phyloP scores from a whole-genome alignment of 306 rosid genomes.

The Begonia loranthoides region DNA sequence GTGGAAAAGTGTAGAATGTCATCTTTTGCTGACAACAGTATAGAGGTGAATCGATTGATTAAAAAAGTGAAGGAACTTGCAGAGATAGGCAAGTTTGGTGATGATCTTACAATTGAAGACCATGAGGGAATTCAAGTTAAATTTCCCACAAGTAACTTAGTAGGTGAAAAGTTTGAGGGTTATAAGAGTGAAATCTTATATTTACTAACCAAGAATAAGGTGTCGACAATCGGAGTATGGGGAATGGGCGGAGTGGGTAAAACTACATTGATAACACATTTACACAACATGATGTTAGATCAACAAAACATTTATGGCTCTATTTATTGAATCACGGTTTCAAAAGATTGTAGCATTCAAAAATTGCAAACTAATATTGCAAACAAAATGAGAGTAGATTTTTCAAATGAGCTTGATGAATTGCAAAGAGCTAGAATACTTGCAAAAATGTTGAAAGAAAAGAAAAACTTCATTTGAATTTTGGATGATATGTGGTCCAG shows the following conservation, averaged over 20 bases:
- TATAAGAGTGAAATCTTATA: neutral
- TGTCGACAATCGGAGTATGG: slow-evolving; percentile 10
- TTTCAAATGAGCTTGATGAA: neutral
- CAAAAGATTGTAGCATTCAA: slow-evolving; percentile 7
- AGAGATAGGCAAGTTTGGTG: neutral
- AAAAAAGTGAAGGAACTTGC: neutral
- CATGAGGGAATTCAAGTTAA: neutral
- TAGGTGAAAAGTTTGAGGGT: neutral
- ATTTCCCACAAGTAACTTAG: neutral
- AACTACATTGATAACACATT: neutral
- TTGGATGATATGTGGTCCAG: slow-evolving; percentile 27
- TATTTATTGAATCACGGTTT: slow-evolving; percentile 14
- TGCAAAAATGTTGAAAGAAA: neutral
- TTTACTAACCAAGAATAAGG: slow-evolving; percentile 4
- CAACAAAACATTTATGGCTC: neutral
- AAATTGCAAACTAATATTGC: slow-evolving; percentile 6
- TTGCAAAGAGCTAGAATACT: neutral
- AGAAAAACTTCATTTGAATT: slow-evolving; percentile 10
- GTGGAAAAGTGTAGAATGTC: too few species aligned
- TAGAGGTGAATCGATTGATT: neutral
- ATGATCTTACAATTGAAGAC: neutral
- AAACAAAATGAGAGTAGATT: neutral
- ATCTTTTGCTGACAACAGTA: neutral
- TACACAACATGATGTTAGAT: slow-evolving; percentile 3
- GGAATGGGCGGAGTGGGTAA: slow-evolving; percentile 17